These are phyloP conservation scores for Metrosideros polymorpha DNA, from an alignment of 441 rosid species.

Conservation along the genomic window DNA sequence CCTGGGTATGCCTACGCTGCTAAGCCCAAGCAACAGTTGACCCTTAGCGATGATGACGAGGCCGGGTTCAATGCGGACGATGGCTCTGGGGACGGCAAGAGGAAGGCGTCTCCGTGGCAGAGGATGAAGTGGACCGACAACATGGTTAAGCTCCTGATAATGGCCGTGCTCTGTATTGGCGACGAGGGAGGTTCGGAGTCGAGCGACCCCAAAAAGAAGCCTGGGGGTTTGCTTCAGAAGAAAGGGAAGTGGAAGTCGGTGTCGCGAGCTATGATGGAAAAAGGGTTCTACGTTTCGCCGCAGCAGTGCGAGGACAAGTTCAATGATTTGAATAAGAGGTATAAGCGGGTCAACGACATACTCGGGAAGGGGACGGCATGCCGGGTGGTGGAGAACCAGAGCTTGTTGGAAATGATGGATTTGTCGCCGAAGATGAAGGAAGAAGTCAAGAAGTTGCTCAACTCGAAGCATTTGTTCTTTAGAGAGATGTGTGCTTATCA, in stretches of 20 bases:
- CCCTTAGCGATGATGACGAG: conserved; percentile 64
- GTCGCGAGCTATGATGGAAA: conserved; percentile 92
- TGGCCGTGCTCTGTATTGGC: conserved; percentile 87
- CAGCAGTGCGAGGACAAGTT: conserved; percentile 98
- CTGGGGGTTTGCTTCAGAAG: conserved; percentile 69
- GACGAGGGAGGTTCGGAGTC: conserved; percentile 70
- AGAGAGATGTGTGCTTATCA: conserved; percentile 98
- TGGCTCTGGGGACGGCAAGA: conserved; percentile 42
- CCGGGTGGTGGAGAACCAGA: conserved; percentile 82
- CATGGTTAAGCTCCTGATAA: conserved; percentile 75
- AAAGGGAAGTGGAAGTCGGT: conserved; percentile 98
- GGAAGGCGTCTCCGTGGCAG: conserved; percentile 74
- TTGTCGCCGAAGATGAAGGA: conserved; percentile 64
- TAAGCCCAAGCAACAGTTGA: conserved; percentile 32
- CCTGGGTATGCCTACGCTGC: conserved; percentile 28
- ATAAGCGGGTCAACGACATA: conserved; percentile 90
- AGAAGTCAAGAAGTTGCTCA: conserved; percentile 71
- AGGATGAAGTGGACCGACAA: conserved; percentile 96
- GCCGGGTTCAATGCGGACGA: conserved; percentile 50
- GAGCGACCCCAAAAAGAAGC: conserved; percentile 52
- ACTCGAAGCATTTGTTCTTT: conserved; percentile 87
- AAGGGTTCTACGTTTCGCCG: conserved; percentile 90
- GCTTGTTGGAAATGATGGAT: conserved; percentile 76
- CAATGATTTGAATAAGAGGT: conserved; percentile 94
- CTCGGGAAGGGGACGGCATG: conserved; percentile 88